These are phyloP conservation scores for Calonectria leucothoes DNA, from an alignment of 2,329 filamentous ascomycete species.

Conservation along the genomic window DNA sequence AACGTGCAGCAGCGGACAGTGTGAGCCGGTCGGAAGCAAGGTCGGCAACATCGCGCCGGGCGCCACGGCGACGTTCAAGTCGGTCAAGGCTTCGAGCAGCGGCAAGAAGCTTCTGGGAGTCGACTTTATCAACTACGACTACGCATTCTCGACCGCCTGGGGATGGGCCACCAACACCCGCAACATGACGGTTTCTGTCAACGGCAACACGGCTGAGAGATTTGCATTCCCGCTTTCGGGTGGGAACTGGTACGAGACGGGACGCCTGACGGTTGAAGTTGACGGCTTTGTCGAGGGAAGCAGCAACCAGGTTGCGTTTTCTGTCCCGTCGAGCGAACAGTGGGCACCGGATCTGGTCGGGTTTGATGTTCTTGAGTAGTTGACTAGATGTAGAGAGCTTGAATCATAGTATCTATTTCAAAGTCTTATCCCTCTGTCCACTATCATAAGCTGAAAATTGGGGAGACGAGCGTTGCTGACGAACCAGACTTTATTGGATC, in stretches of 20 bases:
- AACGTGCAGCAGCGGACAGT: constrained; percentile 52
- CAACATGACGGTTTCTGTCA: constrained; percentile 63
- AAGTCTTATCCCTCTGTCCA: neutral
- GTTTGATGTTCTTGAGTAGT: constrained; percentile 44
- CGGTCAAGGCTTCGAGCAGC: constrained; percentile 42
- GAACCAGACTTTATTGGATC: neutral
- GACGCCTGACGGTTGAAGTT: constrained; percentile 56
- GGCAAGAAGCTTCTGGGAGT: constrained; percentile 56
- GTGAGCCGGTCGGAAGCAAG: constrained; percentile 56
- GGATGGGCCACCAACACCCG: constrained; percentile 59
- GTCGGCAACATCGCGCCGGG: constrained; percentile 50
- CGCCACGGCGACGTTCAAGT: constrained; percentile 51
- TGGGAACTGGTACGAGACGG: constrained; percentile 62
- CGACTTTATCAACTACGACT: constrained; percentile 65
- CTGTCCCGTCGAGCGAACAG: constrained; percentile 33
- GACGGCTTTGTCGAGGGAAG: constrained; percentile 57
- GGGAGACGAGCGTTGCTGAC: neutral
- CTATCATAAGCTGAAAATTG: neutral
- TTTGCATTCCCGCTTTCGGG: constrained; percentile 64
- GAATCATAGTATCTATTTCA: neutral
- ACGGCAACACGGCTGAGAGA: constrained; percentile 53
- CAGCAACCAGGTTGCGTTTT: constrained; percentile 52
- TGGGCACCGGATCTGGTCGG: constrained; percentile 58
- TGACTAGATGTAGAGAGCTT: neutral
- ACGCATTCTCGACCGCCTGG: constrained; percentile 55